Evolutionary conservation across 805 yeast genomes (phyloP), one percentile per base, ranked within the genome.

Genomic region (Lachancea fermentati): DNA sequence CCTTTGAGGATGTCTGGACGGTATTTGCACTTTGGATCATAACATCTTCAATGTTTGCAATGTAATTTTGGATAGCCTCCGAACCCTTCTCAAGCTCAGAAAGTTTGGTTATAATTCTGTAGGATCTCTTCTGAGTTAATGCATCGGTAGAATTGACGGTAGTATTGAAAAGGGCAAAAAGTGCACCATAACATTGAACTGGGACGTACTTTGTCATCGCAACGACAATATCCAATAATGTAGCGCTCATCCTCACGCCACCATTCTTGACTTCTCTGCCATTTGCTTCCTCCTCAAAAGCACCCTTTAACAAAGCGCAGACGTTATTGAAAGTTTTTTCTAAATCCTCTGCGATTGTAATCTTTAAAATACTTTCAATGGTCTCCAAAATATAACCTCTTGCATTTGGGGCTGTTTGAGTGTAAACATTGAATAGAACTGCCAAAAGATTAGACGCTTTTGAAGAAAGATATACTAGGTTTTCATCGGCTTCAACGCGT

Each of bases 211-310:
- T 84, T 19, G 91, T 76, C 85, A 94, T 83, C 19, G 85, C 78
- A 36, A 88, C 94, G 39, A 88, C 73, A 42, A 93, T 71, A 59
- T 93, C 98, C 82, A 91, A 75, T 85, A 94, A 80, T 13, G 96
- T 87, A 30, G 85, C 78, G 48, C 87, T 76, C 48, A 81, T 65
- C 37, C 76, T 72, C 17, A 82, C n/a, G n/a, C n/a, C n/a, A n/a
- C n/a, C n/a, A n/a, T n/a, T n/a, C n/a, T n/a, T n/a, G n/a, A n/a
- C n/a, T n/a, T n/a, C n/a, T n/a, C n/a, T n/a, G n/a, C n/a, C n/a
- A n/a, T n/a, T n/a, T n/a, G 62, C 52, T 52, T 78, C 82, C 39
- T 76, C 74, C 38, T 81, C 85, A 63, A 89, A 69, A 2, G 91
- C 83, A 40, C 76, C 72, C 52, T 82, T 86, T 50, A 93, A 71